Conservation (phyloP, 164 flowering plant species). For the Litsea cubeba region DNA sequence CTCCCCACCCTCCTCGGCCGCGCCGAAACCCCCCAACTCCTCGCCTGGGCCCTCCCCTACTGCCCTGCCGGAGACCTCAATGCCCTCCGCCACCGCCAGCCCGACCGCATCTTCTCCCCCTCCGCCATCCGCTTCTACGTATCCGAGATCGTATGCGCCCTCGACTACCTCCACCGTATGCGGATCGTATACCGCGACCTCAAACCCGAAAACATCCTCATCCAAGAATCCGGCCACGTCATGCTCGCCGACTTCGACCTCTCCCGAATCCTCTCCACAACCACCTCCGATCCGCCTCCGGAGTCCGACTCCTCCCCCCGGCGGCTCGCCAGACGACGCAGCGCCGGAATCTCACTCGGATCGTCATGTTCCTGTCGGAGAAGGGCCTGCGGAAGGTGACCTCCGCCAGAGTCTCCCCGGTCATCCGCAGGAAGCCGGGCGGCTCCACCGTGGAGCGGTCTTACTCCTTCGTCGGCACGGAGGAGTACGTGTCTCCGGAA, state of each 20-base stretch:
- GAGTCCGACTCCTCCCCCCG: background rate
- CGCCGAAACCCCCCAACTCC: slow-evolving; percentile 40
- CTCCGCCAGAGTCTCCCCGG: slow-evolving; percentile 77
- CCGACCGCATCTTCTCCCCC: slow-evolving; percentile 58
- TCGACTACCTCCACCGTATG: slow-evolving; percentile 62
- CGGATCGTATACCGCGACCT: slow-evolving; percentile 71
- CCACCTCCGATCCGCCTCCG: background rate
- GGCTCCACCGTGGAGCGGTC: slow-evolving; percentile 24
- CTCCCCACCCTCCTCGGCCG: slow-evolving; percentile 64
- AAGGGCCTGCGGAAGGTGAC: slow-evolving; percentile 43
- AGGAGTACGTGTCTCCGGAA: slow-evolving; percentile 90
- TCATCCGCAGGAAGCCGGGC: slow-evolving; percentile 31
- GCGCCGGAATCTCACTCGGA: slow-evolving; percentile 27
- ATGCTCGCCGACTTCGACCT: slow-evolving; percentile 78
- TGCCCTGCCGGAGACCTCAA: slow-evolving; percentile 92
- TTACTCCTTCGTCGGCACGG: slow-evolving; percentile 60
- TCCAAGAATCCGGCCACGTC: slow-evolving; percentile 64
- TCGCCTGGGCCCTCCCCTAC: slow-evolving; percentile 84
- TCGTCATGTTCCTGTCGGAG: slow-evolving; percentile 32
- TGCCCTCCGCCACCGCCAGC: slow-evolving; percentile 65
- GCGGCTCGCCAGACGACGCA: slow-evolving; percentile 6
- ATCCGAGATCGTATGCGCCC: slow-evolving; percentile 66
- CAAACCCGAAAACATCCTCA: slow-evolving; percentile 78
- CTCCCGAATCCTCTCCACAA: slow-evolving; percentile 22
- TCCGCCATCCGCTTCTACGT: slow-evolving; percentile 60